phyloP scores from a whole-genome alignment of 2,329 filamentous ascomycete genomes.

The Hymenoscyphus fraxineus region DNA sequence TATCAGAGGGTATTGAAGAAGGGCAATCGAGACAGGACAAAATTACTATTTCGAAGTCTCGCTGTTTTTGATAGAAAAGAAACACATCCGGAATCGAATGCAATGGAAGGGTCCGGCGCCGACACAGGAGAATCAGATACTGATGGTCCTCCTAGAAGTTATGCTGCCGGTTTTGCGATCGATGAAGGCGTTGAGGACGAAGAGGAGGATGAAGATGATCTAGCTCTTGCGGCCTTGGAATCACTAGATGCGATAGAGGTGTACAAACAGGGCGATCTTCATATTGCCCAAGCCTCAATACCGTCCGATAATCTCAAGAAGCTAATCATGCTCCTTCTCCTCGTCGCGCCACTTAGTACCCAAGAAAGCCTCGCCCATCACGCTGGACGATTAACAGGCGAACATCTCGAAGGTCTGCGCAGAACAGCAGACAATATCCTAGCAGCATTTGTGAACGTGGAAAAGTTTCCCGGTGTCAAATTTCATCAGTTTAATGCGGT shows the following conservation, averaged over 20 bases:
- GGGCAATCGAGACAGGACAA: constrained; percentile 54
- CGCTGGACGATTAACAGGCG: constrained; percentile 52
- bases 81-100: constrained; percentile 22
- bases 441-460: constrained; percentile 61
- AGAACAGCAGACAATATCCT: constrained; percentile 62
- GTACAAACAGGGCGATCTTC: constrained; percentile 50
- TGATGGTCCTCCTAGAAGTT: constrained; percentile 28
- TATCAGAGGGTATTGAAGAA: constrained; percentile 60
- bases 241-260: constrained; percentile 62
- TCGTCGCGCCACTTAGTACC: constrained; percentile 60
- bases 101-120: constrained; percentile 36
- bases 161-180: constrained; percentile 38
- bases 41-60: constrained; percentile 66
- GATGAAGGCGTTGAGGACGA: constrained; percentile 41
- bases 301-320: constrained; percentile 70
- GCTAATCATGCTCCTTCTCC: constrained; percentile 65
- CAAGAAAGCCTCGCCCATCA: constrained; percentile 64
- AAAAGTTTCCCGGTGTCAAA: constrained; percentile 59
- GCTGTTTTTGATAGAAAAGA: constrained; percentile 65
- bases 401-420: constrained; percentile 55
- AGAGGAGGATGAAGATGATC: constrained; percentile 53
- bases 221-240: constrained; percentile 67
- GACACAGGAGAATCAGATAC: constrained; percentile 36
- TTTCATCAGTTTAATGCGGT: constrained; percentile 59
- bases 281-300: constrained; percentile 63